These are phyloP conservation scores for Aspergillus brasiliensis DNA, from an alignment of 2,329 filamentous ascomycete species.

Conservation along the genomic window DNA sequence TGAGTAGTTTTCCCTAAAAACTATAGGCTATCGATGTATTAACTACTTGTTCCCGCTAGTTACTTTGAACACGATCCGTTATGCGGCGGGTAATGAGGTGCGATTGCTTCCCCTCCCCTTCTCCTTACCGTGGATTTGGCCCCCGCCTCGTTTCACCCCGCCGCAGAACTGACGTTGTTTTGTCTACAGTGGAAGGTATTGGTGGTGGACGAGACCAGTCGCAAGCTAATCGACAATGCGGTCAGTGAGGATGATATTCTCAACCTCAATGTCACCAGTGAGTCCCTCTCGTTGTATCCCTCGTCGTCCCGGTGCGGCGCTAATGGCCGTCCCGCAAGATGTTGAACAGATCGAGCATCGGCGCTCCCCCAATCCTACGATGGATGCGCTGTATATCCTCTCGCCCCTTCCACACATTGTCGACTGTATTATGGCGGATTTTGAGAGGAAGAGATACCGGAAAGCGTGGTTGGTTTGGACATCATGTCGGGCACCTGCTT, in stretches of 20 bases:
- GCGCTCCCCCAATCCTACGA: slow-evolving; percentile 78
- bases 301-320: slow-evolving; percentile 7
- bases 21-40: background rate
- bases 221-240: slow-evolving; percentile 85
- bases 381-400: slow-evolving; percentile 93
- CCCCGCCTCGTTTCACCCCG: background rate
- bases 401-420: slow-evolving; percentile 85
- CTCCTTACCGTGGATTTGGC: slow-evolving; percentile 20
- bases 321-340: slow-evolving; percentile 57
- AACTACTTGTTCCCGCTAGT: slow-evolving; percentile 50
- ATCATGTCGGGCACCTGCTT: slow-evolving; percentile 51
- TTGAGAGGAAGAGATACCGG: slow-evolving; percentile 80
- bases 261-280: slow-evolving; percentile 93
- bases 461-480: slow-evolving; percentile 85
- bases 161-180: slow-evolving; percentile 30
- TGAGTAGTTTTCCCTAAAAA: slow-evolving; percentile 43
- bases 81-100: slow-evolving; percentile 81
- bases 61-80: slow-evolving; percentile 72
- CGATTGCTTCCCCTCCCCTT: slow-evolving; percentile 31
- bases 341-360: slow-evolving; percentile 92
- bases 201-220: slow-evolving; percentile 80
- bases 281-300: background rate
- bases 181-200: slow-evolving; percentile 86
- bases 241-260: slow-evolving; percentile 96
- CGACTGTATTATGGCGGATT: slow-evolving; percentile 90